Evolutionary conservation across 495 filamentous ascomycete genomes (phyloP).

Genomic region (Hypoxylon fuscum): DNA sequence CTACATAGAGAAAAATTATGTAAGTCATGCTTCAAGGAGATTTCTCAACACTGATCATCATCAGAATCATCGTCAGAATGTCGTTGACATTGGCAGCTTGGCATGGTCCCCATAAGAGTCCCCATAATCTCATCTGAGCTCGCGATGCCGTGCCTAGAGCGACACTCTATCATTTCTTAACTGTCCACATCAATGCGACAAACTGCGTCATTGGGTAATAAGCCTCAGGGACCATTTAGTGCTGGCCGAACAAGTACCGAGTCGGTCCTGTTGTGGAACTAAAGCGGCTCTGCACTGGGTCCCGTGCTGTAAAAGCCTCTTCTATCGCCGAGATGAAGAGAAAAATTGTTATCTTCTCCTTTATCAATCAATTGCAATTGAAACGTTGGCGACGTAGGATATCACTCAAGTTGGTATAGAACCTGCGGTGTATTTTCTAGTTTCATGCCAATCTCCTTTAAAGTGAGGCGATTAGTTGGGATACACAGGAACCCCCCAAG

Average conservation of each 20-base stretch:
- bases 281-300: conserved; percentile 40
- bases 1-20: not conserved
- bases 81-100: too few relatives aligned
- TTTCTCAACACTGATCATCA: not conserved
- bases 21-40: conserved; percentile 1
- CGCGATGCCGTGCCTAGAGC: not conserved
- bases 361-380: conserved; percentile 1
- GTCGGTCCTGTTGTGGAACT: conserved; percentile 42
- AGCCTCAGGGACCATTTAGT: conserved; percentile 14
- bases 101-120: too few relatives aligned
- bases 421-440: conserved; percentile 5
- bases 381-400: conserved; percentile 18
- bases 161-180: conserved; percentile 2
- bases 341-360: not conserved
- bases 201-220: conserved; percentile 26
- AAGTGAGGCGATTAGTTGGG: not conserved
- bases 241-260: conserved; percentile 41
- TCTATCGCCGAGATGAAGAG: conserved; percentile 20
- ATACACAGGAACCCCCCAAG: not conserved
- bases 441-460: not conserved
- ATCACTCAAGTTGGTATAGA: not conserved
- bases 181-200: conserved; percentile 2
- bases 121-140: too few relatives aligned
- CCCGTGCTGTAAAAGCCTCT: conserved; percentile 23
- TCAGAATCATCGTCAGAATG: too few relatives aligned